A percentile compares a stretch with the other conserved stretches of the same genome.
Evolutionary conservation across 768 basidiomycete species (phyloP).

Genomic region (Mycena vitilis): DNA sequence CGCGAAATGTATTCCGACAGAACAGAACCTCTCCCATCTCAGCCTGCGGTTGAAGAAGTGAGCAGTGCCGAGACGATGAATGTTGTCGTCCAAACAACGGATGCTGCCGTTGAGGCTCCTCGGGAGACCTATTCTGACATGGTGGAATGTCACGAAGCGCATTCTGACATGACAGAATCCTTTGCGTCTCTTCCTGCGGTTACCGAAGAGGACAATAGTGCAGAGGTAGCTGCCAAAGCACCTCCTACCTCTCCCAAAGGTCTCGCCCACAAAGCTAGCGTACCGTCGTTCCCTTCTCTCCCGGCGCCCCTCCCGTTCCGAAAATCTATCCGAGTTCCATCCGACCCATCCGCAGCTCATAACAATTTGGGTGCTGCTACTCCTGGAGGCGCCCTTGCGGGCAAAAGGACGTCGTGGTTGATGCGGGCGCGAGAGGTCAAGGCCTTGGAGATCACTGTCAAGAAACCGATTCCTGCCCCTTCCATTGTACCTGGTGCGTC

Average conservation of each 20-base stretch:
- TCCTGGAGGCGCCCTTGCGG: conserved; percentile 55
- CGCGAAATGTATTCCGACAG: conserved; percentile 14
- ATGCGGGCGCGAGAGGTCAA: conserved; percentile 81
- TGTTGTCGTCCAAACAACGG: too few relatives aligned
- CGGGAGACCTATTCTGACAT: too few relatives aligned
- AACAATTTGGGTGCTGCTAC: conserved; percentile 51
- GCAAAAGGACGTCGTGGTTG: conserved; percentile 85
- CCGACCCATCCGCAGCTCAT: conserved; percentile 55
- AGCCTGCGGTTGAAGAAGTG: neutral
- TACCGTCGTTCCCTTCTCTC: conserved; percentile 67
- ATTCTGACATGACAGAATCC: conserved; percentile 21
- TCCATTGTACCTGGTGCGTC: conserved; percentile 32
- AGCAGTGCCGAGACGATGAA: conserved; percentile 32
- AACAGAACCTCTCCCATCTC: conserved; percentile 20
- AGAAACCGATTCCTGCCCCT: conserved; percentile 44
- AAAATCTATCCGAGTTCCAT: conserved; percentile 68
- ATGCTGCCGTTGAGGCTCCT: too few relatives aligned
- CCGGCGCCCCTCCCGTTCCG: conserved; percentile 77
- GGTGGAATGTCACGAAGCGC: neutral
- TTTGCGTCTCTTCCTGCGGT: conserved; percentile 5
- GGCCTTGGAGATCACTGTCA: conserved; percentile 67
- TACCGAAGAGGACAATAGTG: conserved; percentile 21
- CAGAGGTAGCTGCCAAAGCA: conserved; percentile 33
- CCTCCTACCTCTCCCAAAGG: conserved; percentile 33
- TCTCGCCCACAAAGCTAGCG: conserved; percentile 52